These are phyloP conservation scores for Amaranthus tricolor DNA, from an alignment of 179 eudicot species.

Conservation along the genomic window DNA sequence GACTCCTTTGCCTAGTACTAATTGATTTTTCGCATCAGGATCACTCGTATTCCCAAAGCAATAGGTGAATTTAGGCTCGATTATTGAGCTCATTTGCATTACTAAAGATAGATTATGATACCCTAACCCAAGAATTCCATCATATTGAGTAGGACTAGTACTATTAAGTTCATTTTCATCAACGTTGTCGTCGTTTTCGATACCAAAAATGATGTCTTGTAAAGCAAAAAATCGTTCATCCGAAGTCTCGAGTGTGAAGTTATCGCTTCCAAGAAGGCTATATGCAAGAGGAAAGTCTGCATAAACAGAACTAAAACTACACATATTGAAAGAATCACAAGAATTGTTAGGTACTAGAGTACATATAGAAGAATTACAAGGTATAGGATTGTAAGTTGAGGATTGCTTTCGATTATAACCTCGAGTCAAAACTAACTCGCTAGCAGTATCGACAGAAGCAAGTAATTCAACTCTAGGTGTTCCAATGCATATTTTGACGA, in stretches of 20 bases:
- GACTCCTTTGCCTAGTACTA: slow-evolving; percentile 23
- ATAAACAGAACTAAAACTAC: slow-evolving; percentile 17
- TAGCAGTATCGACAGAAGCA: slow-evolving; percentile 24
- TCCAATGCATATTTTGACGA: slow-evolving; percentile 22
- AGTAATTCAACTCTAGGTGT: slow-evolving; percentile 16
- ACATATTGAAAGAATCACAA: slow-evolving; percentile 23
- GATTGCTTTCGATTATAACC: slow-evolving; percentile 9
- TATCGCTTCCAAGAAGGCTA: slow-evolving; percentile 26
- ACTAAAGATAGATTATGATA: slow-evolving; percentile 21
- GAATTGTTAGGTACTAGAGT: slow-evolving; percentile 12
- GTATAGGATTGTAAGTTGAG: slow-evolving; percentile 12
- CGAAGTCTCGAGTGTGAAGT: slow-evolving; percentile 20
- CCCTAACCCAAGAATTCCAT: slow-evolving; percentile 26
- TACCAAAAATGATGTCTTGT: slow-evolving; percentile 16
- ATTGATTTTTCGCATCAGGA: slow-evolving; percentile 15
- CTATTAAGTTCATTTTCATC: no score
- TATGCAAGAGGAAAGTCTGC: not conserved
- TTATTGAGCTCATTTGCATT: slow-evolving; percentile 20
- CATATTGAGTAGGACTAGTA: not conserved
- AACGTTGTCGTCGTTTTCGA: not conserved
- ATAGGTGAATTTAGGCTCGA: slow-evolving; percentile 22
- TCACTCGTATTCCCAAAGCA: slow-evolving; percentile 27
- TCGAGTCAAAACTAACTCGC: slow-evolving; percentile 17
- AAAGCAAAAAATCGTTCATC: slow-evolving; percentile 8
- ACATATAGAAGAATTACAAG: slow-evolving; percentile 21